Conservation (phyloP, 371 early-diverging fungal genomes). For the Lichtheimia ornata region DNA sequence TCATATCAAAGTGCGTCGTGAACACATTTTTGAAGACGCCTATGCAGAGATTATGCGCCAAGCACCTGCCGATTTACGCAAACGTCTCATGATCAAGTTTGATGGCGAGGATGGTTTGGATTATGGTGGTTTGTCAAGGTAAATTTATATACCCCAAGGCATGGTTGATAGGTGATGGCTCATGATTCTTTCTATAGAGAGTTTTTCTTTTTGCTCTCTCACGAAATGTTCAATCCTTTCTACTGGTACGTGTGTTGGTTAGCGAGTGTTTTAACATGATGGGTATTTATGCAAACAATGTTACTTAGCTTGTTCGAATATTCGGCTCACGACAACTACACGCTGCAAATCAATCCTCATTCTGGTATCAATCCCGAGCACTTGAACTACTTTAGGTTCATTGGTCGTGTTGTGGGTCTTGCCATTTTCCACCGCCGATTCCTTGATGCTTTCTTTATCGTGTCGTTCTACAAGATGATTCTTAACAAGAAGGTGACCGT, state of each 20-base stretch:
- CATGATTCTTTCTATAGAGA: slow-evolving; percentile 58
- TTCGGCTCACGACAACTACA: slow-evolving; percentile 96
- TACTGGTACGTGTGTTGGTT: slow-evolving; percentile 61
- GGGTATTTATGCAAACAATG: not conserved
- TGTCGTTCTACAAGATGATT: slow-evolving; percentile 96
- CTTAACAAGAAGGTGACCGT: slow-evolving; percentile 84
- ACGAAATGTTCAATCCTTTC: slow-evolving; percentile 98
- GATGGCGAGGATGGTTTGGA: slow-evolving; percentile 98
- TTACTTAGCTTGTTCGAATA: slow-evolving; percentile 84
- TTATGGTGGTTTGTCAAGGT: slow-evolving; percentile 95
- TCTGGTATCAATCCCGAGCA: slow-evolving; percentile 98
- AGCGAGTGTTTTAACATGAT: not conserved
- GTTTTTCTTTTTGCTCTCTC: slow-evolving; percentile 94
- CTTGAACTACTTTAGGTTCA: slow-evolving; percentile 97
- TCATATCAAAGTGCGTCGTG: slow-evolving; percentile 87
- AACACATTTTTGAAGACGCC: slow-evolving; percentile 91
- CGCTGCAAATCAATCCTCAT: slow-evolving; percentile 95
- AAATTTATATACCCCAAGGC: slow-evolving; percentile 10
- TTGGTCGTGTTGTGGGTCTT: slow-evolving; percentile 96
- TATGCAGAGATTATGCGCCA: slow-evolving; percentile 92
- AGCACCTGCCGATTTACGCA: slow-evolving; percentile 85
- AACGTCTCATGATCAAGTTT: slow-evolving; percentile 96
- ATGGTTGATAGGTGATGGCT: not conserved
- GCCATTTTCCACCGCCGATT: slow-evolving; percentile 97
- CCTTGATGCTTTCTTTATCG: slow-evolving; percentile 95